A percentile compares a stretch with the other conserved stretches of the same genome.
These are phyloP conservation scores for Komagataella pastoris DNA, from an alignment of 805 yeast genomes.

Conservation along the genomic window DNA sequence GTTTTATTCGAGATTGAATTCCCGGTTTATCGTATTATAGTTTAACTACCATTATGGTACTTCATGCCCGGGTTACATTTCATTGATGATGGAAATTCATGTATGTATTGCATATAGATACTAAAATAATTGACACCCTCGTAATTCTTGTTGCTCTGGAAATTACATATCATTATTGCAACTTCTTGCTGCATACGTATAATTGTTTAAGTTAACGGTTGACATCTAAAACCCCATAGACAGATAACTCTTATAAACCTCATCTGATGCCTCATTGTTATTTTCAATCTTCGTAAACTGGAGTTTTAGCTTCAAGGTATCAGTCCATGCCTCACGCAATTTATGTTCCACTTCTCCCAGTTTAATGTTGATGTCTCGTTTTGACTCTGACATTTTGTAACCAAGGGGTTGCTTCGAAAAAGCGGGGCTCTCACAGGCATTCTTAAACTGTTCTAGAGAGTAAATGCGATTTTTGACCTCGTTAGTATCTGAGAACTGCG, in stretches of 20 bases:
- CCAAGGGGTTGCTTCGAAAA: neutral
- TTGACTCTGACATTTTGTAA: neutral
- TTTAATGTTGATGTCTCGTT: neutral
- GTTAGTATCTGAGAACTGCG: neutral
- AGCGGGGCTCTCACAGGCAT: neutral
- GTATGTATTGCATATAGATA: no score
- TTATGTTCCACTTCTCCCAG: neutral
- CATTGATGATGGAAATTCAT: neutral
- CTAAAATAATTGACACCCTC: no score
- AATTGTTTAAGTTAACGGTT: neutral
- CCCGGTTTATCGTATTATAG: neutral
- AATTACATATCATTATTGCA: no score
- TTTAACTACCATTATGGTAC: neutral
- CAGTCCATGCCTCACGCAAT: neutral
- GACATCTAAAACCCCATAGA: neutral
- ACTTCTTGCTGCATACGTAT: no score
- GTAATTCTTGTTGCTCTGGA: no score
- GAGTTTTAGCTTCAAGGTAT: neutral
- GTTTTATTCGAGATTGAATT: neutral
- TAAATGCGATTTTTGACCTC: neutral
- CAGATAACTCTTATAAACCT: neutral
- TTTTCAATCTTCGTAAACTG: neutral
- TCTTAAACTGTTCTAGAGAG: neutral
- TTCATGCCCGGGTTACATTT: neutral
- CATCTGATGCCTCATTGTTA: neutral